phyloP scores from a whole-genome alignment of 2,329 filamentous ascomycete species.

The Exophiala alcalophila region DNA sequence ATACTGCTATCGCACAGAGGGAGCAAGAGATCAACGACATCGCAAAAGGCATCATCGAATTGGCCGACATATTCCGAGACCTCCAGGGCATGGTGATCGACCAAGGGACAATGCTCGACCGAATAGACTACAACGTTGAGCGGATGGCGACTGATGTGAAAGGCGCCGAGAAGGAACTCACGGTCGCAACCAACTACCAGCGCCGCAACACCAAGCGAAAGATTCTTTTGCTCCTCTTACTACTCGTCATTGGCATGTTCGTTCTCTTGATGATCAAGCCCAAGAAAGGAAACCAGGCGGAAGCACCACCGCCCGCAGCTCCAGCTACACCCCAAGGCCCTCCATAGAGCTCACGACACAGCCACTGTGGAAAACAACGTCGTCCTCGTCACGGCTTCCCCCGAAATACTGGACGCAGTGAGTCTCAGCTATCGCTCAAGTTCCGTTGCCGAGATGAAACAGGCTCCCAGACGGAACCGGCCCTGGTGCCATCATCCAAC shows the following conservation, averaged over 20 bases:
- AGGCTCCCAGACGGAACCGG: no score
- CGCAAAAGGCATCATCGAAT: conserved; percentile 93
- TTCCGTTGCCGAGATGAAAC: no score
- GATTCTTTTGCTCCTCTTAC: conserved; percentile 80
- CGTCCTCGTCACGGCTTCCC: no score
- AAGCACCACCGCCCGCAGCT: conserved; percentile 16
- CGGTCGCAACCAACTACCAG: conserved; percentile 75
- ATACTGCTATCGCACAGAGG: conserved; percentile 81
- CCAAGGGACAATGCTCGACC: conserved; percentile 84
- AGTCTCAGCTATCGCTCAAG: background rate
- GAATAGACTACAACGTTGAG: conserved; percentile 98
- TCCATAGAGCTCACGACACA: conserved; percentile 6
- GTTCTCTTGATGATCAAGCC: conserved; percentile 81
- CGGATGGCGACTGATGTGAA: conserved; percentile 92
- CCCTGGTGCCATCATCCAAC: no score
- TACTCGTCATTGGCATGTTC: conserved; percentile 82
- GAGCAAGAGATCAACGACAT: conserved; percentile 98
- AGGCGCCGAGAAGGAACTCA: conserved; percentile 86
- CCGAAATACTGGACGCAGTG: no score
- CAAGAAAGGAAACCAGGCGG: conserved; percentile 42
- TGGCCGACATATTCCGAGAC: conserved; percentile 95
- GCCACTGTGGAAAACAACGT: no score
- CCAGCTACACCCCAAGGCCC: conserved; percentile 13
- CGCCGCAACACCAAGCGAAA: conserved; percentile 84
- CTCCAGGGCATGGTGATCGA: conserved; percentile 94